Base-by-base conservation (phyloP, 192 early-diverging fungal genomes). In the Backusella sp. region DNA sequence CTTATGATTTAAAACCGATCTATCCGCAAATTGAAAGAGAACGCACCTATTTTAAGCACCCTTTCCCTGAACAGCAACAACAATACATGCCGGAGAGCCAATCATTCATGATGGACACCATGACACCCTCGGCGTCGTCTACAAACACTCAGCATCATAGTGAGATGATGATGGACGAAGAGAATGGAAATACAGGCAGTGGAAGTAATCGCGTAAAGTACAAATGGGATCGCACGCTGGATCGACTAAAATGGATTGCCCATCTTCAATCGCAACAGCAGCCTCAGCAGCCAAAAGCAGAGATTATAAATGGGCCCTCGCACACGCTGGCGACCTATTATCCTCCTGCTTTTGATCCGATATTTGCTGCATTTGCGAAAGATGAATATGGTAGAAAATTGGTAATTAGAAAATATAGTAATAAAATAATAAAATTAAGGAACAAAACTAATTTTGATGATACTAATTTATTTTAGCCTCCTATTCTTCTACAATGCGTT, bases 401-500 rank as follows among this genome's bases (percentile, higher is more conserved):
- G 69, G 82, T 83, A 75, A 73, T 26, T 28, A 7, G 6, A 30
- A 19, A 32, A 32, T 32, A 32, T 32, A 32, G 3, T 32, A 32
- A 15, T 35, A 72, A 37, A 37, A 11, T 30, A 14, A 42, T 1
- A 34, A 65, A 39, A n/a, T 71, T 4, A 21, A 12, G 53, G 36
- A n/a, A 21, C 14, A 49, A 7, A 6, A 21, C 23, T 59, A 59
- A 59, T 52, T 7, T 44, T 28, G 15, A 34, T 68, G 11, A 26
- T 39, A 3, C 37, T 44, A 6, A 53, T 73, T 52, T 19, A 19
- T 56, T 41, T 52, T 59, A 83, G 82, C 82, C 82, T 30, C 82
- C 82, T 68, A 79, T 83, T 30, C 39, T 83, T 17, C 72, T 83
- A 44, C 75, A 79, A 74, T 74, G 66, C 32, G 68, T 83, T 26